phyloP scores from a whole-genome alignment of 75 land plant genomes.

The Sequoia sempervirens region DNA sequence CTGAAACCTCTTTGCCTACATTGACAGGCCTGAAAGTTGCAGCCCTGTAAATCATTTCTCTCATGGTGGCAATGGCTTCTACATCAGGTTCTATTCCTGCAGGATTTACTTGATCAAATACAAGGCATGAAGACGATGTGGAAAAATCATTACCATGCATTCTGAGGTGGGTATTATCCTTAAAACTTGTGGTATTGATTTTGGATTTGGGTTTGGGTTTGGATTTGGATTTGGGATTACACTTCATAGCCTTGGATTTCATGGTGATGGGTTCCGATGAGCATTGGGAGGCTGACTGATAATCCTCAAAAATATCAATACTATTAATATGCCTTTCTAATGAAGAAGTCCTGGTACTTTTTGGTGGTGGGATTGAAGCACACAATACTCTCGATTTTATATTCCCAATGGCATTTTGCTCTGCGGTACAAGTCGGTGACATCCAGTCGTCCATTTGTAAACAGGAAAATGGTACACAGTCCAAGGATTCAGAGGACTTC shows the following conservation, averaged over 20 bases:
- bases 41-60: conserved; percentile 66
- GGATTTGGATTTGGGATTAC: background rate
- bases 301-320: background rate
- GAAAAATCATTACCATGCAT: background rate
- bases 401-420: background rate
- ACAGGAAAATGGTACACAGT: background rate
- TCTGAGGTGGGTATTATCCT: background rate
- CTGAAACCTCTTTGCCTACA: conserved; percentile 28
- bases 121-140: background rate
- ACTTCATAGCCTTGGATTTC: conserved; percentile 5
- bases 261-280: background rate
- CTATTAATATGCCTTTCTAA: background rate
- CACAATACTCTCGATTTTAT: background rate
- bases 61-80: conserved; percentile 62
- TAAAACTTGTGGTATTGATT: background rate
- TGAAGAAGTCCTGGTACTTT: background rate
- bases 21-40: conserved; percentile 62
- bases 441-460: background rate
- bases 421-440: background rate
- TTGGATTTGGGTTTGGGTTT: background rate
- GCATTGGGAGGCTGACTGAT: background rate
- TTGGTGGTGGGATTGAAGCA: background rate
- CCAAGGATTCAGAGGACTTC: background rate
- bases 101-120: background rate
- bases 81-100: conserved; percentile 30